Evolutionary conservation across 306 rosid genomes (phyloP), one percentile per base, ranked within the genome.

Genomic region (Medicago ruthenica): DNA sequence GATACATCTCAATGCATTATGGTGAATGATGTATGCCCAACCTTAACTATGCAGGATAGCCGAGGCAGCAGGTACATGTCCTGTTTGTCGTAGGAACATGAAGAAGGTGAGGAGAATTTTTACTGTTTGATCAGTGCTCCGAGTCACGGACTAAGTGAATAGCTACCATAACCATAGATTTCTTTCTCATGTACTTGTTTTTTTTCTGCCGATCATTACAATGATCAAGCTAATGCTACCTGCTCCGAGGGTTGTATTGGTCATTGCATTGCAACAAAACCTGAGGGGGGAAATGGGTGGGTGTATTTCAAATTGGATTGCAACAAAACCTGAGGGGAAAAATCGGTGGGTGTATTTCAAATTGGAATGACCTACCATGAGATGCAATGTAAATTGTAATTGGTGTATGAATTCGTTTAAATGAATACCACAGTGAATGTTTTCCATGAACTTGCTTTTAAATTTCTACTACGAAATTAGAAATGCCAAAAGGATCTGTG

Each of bases 21-120:
- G 14, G 16, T 76, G 24, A 67, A 27, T 61, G 44, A 31, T 70
- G 64, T 21, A n/a, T 76, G 77, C 27, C 53, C 16, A 39, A 61
- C 81, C 76, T 74, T 74, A 64, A 55, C 20, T 76, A 57, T 85
- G 66, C 96, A 92, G 98, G 89, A 82, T 92, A 74, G 91, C 80
- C 0, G 96, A 92, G 81, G 92, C 86, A 13, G 85, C 81, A 69
- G 91, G 94, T 44, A 90, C 84, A 66, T 92, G 98, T 70, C 94
- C 98, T 31, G 84, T 92, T 75, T 92, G 98, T 83, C 84, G 85
- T 36, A 80, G 89, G 88, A 87, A 80, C 64, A 90, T 87, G 82
- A 92, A 87, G 88, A 92, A 92, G 82, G 94, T 90, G 80, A 88
- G 94, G 81, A 90, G 78, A 88, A 92, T 92, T 75, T 90, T 90